Evolutionary conservation across 2,329 filamentous ascomycete genomes (phyloP).

Genomic region (Coleophoma cylindrospora): DNA sequence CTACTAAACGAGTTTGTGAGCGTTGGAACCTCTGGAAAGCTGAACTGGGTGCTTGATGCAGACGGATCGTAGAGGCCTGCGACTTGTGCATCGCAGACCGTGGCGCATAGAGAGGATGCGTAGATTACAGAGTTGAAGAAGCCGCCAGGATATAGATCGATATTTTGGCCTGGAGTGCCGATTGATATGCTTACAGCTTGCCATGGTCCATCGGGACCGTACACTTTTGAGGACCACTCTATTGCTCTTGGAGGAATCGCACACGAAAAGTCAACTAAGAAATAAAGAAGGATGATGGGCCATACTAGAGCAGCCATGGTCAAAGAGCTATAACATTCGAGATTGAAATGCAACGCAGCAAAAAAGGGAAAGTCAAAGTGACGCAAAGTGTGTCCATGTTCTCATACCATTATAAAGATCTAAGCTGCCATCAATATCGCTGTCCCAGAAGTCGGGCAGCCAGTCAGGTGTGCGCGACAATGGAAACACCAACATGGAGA

Average conservation of each 20-base stretch:
- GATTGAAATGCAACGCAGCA: not conserved
- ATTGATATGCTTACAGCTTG: constrained; percentile 10
- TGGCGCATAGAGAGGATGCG: constrained; percentile 4
- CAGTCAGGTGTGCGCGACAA: too few species aligned
- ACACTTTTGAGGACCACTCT: constrained; percentile 10
- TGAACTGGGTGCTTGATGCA: not conserved
- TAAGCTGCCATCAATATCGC: too few species aligned
- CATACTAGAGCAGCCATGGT: not conserved
- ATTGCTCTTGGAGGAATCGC: constrained; percentile 1
- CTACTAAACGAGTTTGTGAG: not conserved
- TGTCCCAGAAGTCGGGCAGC: too few species aligned
- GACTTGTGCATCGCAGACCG: not conserved
- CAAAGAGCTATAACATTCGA: not conserved
- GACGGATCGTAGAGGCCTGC: constrained; percentile 7
- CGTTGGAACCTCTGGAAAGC: constrained; percentile 3
- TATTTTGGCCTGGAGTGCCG: constrained; percentile 6
- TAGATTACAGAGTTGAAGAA: constrained; percentile 7
- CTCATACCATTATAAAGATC: too few species aligned
- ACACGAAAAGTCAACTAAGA: not conserved
- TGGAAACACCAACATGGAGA: too few species aligned
- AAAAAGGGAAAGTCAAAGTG: not conserved
- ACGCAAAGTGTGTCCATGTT: not conserved
- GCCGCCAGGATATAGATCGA: constrained; percentile 13
- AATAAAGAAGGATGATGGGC: not conserved
- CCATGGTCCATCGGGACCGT: constrained; percentile 16